Percentiles rank a stretch among this genome's conserved stretches.
Evolutionary conservation across 192 early-diverging fungal genomes (phyloP).

Genomic region (Funneliformis mosseae): DNA sequence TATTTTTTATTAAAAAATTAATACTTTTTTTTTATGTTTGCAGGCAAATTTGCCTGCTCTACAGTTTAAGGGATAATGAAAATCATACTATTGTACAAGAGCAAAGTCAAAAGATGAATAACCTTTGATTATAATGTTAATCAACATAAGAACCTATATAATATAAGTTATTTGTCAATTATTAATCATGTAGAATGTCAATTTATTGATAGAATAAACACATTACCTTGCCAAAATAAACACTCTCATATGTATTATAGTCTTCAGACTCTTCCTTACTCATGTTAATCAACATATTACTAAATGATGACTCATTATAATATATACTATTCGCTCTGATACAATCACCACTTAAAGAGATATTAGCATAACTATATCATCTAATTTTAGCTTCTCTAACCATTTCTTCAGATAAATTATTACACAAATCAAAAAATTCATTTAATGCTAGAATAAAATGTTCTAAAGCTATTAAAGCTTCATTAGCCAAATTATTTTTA

Average conservation of each 20-base stretch:
- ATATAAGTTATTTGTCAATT: too few relatives aligned
- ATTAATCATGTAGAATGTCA: too few relatives aligned
- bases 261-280: not conserved
- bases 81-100: too few relatives aligned
- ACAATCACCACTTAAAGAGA: not conserved
- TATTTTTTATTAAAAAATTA: too few relatives aligned
- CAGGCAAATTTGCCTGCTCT: too few relatives aligned
- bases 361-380: not conserved
- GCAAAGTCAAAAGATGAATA: too few relatives aligned
- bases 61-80: too few relatives aligned
- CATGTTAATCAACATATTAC: slow-evolving; percentile 4
- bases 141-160: too few relatives aligned
- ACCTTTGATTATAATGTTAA: too few relatives aligned
- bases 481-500: not conserved
- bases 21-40: too few relatives aligned
- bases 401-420: not conserved
- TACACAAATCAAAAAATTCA: not conserved
- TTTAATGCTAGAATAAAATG: slow-evolving; percentile 10
- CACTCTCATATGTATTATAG: slow-evolving; percentile 1
- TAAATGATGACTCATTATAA: slow-evolving; percentile 10
- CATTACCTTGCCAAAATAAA: slow-evolving; percentile 1
- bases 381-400: not conserved
- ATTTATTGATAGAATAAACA: not conserved
- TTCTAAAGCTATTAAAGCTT: not conserved
- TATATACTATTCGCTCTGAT: not conserved